Base-by-base conservation (phyloP, 352 stramenopile species). In the Pythium scleroteichum region DNA sequence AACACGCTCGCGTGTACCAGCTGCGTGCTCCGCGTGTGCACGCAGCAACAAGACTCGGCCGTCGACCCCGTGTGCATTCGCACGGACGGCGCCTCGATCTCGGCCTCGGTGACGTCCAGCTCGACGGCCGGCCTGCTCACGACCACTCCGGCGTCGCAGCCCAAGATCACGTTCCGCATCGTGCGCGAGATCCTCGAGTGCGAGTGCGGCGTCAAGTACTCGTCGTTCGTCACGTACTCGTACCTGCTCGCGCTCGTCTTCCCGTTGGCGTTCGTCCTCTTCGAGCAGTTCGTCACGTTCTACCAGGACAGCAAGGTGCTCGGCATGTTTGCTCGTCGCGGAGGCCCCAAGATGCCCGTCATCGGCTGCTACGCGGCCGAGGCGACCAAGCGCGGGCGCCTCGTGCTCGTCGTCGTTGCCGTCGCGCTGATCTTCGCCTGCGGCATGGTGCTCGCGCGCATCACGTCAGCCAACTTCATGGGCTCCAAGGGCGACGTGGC, bases 261-360 rank as follows among this genome's bases (percentile, higher is more conserved):
- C 19, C 76, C 79, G 1, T 23, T 84, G 1, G 40, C 66, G 19
- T 62, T 76, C 20, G 52, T 85, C 22, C n/a, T 82, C 9, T 62
- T 75, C 4, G 71, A 88, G 57, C 73, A 80, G 32, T 53, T 87
- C 24, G 79, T 87, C 26, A 85, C 75, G 19, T 84, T 88, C 62
- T 88, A 88, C 55, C 70, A 75, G 17, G 73, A 87, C 59, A 62
- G 65, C 12, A 78, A 88, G 52, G 23, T 80, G 17, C 71, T 70
- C 47, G 71, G 76, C 24, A 56, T 83, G 46, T 73, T 83, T 23
- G 60, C 73, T 38, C 73, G 75, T 13, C 71, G 69, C 0, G 67
- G 71, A 19, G 68, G 73, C 0, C 68, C 71, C 7, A 52, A 63
- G 13, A 62, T 55, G 54, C 75, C 73, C 8, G 33, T 70, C 1